phyloP scores from a whole-genome alignment of 2,329 filamentous ascomycete genomes.

The Fusarium nurragi region DNA sequence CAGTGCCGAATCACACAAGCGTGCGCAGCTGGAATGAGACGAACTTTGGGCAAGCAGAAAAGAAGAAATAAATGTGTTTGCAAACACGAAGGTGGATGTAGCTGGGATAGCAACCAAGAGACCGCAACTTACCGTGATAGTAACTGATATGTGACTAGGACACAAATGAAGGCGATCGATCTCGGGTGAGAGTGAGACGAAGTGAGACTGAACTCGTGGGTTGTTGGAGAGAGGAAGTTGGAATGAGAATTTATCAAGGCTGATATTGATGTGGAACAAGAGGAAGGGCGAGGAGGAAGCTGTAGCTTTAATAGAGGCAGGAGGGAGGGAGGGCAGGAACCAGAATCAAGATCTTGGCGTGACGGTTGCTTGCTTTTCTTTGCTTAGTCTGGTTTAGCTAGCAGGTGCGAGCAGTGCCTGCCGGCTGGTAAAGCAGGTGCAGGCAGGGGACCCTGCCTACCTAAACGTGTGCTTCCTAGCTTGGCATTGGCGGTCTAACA shows the following conservation, averaged over 20 bases:
- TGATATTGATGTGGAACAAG: slow-evolving; percentile 34
- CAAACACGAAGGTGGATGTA: not conserved
- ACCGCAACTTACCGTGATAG: slow-evolving; percentile 20
- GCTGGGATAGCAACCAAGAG: not conserved
- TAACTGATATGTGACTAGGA: slow-evolving; percentile 35
- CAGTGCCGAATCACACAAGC: slow-evolving; percentile 6
- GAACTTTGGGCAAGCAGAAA: not conserved
- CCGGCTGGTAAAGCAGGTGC: slow-evolving; percentile 26
- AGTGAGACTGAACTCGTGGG: slow-evolving; percentile 27
- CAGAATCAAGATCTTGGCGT: slow-evolving; percentile 35
- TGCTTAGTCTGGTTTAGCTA: not conserved
- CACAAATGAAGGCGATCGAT: slow-evolving; percentile 37
- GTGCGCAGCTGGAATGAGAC: slow-evolving; percentile 12
- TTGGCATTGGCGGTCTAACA: slow-evolving; percentile 38
- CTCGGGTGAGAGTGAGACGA: slow-evolving; percentile 31
- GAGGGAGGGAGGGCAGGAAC: slow-evolving; percentile 30
- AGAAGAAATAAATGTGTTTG: not conserved
- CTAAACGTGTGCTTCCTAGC: slow-evolving; percentile 7
- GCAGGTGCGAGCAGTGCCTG: slow-evolving; percentile 26
- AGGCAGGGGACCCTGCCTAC: slow-evolving; percentile 23
- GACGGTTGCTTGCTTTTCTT: slow-evolving; percentile 30
- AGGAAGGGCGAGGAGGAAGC: slow-evolving; percentile 37
- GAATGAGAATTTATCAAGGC: slow-evolving; percentile 31
- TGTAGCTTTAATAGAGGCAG: slow-evolving; percentile 42
- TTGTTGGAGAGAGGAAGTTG: slow-evolving; percentile 38